phyloP scores from a whole-genome alignment of 1,139 yeast species.

The Hemisphaericaspora subhashii region DNA sequence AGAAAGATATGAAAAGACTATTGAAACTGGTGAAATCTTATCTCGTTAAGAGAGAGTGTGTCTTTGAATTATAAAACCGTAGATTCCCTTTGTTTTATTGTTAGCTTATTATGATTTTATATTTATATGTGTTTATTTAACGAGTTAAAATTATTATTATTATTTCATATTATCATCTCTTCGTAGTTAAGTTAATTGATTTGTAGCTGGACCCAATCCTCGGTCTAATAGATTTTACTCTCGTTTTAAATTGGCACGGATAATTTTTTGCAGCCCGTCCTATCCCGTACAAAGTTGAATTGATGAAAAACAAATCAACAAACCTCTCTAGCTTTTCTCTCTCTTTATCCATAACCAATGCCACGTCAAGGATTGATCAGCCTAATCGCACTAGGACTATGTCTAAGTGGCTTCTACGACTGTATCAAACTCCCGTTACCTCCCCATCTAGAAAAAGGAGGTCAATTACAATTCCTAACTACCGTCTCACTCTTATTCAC shows the following conservation, averaged over 20 bases:
- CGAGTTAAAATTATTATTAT: not conserved
- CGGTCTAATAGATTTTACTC: no score
- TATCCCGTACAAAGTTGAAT: no score
- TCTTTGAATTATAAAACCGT: not conserved
- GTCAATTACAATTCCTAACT: slow-evolving; percentile 64
- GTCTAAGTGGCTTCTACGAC: slow-evolving; percentile 12
- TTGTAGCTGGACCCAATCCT: no score
- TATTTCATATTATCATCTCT: not conserved
- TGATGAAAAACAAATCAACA: no score
- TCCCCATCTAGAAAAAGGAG: slow-evolving; percentile 45
- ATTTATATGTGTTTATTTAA: slow-evolving; percentile 1
- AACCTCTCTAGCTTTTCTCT: no score
- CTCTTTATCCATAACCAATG: slow-evolving; percentile 5
- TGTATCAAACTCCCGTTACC: slow-evolving; percentile 29
- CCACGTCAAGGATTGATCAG: slow-evolving; percentile 10
- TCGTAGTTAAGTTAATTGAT: no score
- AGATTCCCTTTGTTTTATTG: not conserved
- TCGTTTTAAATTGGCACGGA: no score
- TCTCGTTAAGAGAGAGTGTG: slow-evolving; percentile 22
- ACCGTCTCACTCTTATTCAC: slow-evolving; percentile 38
- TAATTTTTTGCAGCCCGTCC: no score
- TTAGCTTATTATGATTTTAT: not conserved
- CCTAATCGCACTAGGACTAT: slow-evolving; percentile 8
- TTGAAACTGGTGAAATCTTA: slow-evolving; percentile 29
- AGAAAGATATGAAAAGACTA: slow-evolving; percentile 39